phyloP scores from a whole-genome alignment of 1,284 basidiomycete genomes.

The Microbotryum silenes-acaulis region DNA sequence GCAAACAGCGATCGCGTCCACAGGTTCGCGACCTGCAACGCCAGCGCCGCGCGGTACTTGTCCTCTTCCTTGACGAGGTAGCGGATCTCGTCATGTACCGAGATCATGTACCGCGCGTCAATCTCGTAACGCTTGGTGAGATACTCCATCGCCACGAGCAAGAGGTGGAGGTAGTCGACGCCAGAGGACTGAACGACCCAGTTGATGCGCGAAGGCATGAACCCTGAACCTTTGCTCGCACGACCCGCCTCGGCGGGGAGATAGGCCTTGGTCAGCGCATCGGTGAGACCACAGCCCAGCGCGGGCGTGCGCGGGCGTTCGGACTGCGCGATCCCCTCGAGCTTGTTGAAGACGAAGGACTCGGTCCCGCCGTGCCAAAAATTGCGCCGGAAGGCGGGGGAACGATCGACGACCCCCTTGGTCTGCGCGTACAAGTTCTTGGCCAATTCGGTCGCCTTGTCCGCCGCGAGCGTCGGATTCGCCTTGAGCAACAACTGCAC shows the following conservation, averaged over 20 bases:
- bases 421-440: conserved; percentile 84
- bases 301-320: conserved; percentile 85
- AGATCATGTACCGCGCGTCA: conserved; percentile 86
- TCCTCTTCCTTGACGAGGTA: conserved; percentile 88
- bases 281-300: conserved; percentile 86
- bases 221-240: conserved; percentile 64
- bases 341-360: conserved; percentile 97
- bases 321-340: conserved; percentile 88
- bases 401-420: conserved; percentile 54
- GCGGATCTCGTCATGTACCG: conserved; percentile 93
- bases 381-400: conserved; percentile 45
- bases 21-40: conserved; percentile 88
- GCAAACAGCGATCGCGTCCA: conserved; percentile 94
- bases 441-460: conserved; percentile 71
- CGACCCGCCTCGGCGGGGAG: conserved; percentile 53
- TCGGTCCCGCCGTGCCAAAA: conserved; percentile 98
- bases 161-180: conserved; percentile 93
- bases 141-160: conserved; percentile 92
- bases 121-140: conserved; percentile 75
- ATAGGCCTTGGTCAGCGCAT: conserved; percentile 80
- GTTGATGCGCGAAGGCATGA: conserved; percentile 94
- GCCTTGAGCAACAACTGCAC: conserved; percentile 80
- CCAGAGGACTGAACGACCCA: conserved; percentile 99
- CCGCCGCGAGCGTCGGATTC: conserved; percentile 68
- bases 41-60: conserved; percentile 78